Evolutionary conservation across 331 rosid genomes (phyloP), one percentile per base, ranked within the genome.

Genomic region (Telfairia occidentalis): DNA sequence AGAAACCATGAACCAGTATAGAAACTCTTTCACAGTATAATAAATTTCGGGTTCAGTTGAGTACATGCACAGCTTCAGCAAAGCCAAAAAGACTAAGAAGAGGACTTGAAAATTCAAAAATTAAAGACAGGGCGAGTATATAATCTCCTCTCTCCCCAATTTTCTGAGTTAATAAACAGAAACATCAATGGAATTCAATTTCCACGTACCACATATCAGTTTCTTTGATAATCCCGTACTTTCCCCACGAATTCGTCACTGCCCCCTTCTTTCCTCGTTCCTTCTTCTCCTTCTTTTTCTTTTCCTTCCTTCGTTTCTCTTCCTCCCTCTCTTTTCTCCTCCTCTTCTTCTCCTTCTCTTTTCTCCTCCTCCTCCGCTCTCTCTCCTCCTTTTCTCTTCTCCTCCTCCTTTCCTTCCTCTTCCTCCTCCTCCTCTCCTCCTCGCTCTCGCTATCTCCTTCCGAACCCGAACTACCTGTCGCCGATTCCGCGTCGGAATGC

Each of bases 191-290:
- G 66, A 72, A 9, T 4, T 76, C 15, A 54, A 64, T 79, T 3
- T 1, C 32, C 57, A 75, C 87, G 71, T 77, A 91, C 98, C 97
- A 95, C 96, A 91, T 91, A 85, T 95, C 98, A 85, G 98, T 95
- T 83, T 95, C 98, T 82, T 90, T 87, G 55, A 95, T 88, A 76
- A 86, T 60, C 67, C 96, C 97, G 81, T 90, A 87, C 78, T 91
- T 91, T 1, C 98, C 98, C 97, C 98, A 95, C 8, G 35, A 88
- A 78, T 90, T 76, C 16, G 98, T 95, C 0, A 95, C 98, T 2
- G 97, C 97, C 38, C 96, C 96, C 23, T 61, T 90, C 83, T 86
- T 90, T 72, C 96, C 96, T 66, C 78, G 89, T 76, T 95, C 96
- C 78, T 82, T 80, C 84, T 78, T 86, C 74, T 84, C 87, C 85